Base-by-base conservation (phyloP, 257 asterid genomes). In the Sherardia arvensis region DNA sequence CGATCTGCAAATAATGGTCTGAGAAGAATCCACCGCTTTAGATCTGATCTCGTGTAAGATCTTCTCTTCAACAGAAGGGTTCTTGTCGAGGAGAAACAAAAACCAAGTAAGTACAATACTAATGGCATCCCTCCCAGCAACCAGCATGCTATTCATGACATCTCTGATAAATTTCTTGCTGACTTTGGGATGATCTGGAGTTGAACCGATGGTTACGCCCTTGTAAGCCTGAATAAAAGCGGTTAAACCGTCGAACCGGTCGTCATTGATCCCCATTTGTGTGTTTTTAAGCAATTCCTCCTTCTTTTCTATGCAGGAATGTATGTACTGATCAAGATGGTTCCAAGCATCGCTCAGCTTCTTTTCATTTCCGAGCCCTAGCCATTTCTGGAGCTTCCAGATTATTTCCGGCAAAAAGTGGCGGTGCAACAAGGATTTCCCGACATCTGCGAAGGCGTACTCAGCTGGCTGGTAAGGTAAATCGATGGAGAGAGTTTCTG, bases 111-210 rank as follows among this genome's bases (percentile, higher is more conserved):
- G 79, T 22, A 75, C 63, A n/a, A 78, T 29, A 57, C 84, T 69
- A 4, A 78, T 61, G 38, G 85, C 80, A 64, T 83, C 85, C 15
- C 84, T 64, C 0, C 88, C 85, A 0, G 84, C 88, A 9, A 83
- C 27, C 62, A 80, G 64, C 53, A 83, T 55, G 29, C 51, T 81
- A 18, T 73, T 12, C n/a, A 71, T 36, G 0, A 73, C 61, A 66
- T 81, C 87, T 61, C 74, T 79, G 30, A 81, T 0, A 12, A n/a
- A n/a, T n/a, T n/a, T n/a, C n/a, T n/a, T n/a, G n/a, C n/a, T n/a
- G n/a, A n/a, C n/a, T n/a, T n/a, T 22, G 3, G 49, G 11, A 7
- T 17, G 8, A 45, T 45, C 10, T 11, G n/a, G 14, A 10, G 56
- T 48, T 1, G 51, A 45, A 45, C 51, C 10, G 2, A 17, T 3